Percentiles rank a stretch among this genome's conserved stretches.
Conservation (phyloP, 768 basidiomycete species). For the Coprinopsis strossmayeri region DNA sequence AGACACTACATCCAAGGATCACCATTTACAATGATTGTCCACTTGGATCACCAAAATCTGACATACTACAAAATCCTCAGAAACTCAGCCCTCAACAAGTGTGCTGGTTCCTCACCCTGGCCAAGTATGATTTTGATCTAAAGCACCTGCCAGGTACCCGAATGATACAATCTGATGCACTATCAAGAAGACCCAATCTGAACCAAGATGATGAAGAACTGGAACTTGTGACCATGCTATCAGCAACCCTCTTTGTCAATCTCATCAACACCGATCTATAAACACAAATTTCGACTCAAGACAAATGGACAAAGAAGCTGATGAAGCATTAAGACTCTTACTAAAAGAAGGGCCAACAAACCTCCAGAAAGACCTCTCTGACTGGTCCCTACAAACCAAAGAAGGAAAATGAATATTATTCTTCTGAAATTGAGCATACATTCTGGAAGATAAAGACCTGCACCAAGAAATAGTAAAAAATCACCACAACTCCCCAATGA, state of each 20-base stretch:
- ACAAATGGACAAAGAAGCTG: background rate
- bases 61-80: constrained; percentile 17
- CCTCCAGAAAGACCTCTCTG: constrained; percentile 1
- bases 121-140: constrained; percentile 18
- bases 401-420: constrained; percentile 3
- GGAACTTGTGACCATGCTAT: constrained; percentile 10
- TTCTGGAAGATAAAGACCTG: constrained; percentile 2
- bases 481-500: constrained; percentile 3
- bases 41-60: constrained; percentile 2
- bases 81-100: constrained; percentile 18
- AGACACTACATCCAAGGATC: constrained; percentile 1
- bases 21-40: background rate
- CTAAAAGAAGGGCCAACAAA: background rate
- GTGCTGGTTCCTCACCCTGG: constrained; percentile 24
- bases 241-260: constrained; percentile 11
- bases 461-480: background rate
- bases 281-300: background rate
- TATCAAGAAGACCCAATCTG: constrained; percentile 15
- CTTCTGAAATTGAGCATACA: background rate
- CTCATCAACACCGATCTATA: constrained; percentile 7
- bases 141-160: constrained; percentile 19
- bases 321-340: background rate
- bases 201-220: constrained; percentile 14
- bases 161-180: constrained; percentile 13
- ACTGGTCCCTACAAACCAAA: constrained; percentile 5